Conservation (phyloP, 1,139 yeast species). For the Blastobotrys illinoisensis region DNA sequence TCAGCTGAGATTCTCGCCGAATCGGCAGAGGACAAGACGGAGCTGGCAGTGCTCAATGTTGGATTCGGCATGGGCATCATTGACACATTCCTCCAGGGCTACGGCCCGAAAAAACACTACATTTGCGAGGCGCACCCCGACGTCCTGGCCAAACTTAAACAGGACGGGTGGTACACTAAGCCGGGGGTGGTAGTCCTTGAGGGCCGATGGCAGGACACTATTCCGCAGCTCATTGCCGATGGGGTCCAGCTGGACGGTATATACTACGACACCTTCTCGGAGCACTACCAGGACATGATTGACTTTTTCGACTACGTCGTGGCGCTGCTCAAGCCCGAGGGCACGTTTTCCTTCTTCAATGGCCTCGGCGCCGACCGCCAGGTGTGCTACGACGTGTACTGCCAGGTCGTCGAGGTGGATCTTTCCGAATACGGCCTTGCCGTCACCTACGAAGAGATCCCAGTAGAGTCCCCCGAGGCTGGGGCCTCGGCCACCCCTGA, state of each 20-base stretch:
- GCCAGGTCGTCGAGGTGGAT: slow-evolving; percentile 74
- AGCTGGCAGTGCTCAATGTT: slow-evolving; percentile 61
- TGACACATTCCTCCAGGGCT: slow-evolving; percentile 65
- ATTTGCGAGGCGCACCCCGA: slow-evolving; percentile 96
- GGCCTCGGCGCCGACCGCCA: slow-evolving; percentile 96
- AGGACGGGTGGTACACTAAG: slow-evolving; percentile 82
- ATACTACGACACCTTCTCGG: slow-evolving; percentile 90
- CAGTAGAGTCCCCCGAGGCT: slow-evolving; percentile 18
- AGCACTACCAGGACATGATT: slow-evolving; percentile 79
- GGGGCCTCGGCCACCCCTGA: slow-evolving; percentile 30
- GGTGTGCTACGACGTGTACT: slow-evolving; percentile 84
- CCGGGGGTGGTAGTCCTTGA: slow-evolving; percentile 66
- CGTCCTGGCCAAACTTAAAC: slow-evolving; percentile 59
- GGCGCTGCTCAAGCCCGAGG: slow-evolving; percentile 66
- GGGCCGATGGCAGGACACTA: slow-evolving; percentile 87
- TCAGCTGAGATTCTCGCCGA: slow-evolving; percentile 60
- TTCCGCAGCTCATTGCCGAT: slow-evolving; percentile 56
- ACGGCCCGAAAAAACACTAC: slow-evolving; percentile 63
- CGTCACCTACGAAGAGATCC: slow-evolving; percentile 43
- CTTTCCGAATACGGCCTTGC: slow-evolving; percentile 70
- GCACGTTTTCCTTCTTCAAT: slow-evolving; percentile 79
- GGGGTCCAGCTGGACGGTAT: slow-evolving; percentile 85
- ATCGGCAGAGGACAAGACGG: slow-evolving; percentile 25
- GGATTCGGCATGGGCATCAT: slow-evolving; percentile 98
- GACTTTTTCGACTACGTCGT: slow-evolving; percentile 77